These are phyloP conservation scores for Calonectria leucothoes DNA, from an alignment of 2,329 filamentous ascomycete genomes.

Conservation along the genomic window DNA sequence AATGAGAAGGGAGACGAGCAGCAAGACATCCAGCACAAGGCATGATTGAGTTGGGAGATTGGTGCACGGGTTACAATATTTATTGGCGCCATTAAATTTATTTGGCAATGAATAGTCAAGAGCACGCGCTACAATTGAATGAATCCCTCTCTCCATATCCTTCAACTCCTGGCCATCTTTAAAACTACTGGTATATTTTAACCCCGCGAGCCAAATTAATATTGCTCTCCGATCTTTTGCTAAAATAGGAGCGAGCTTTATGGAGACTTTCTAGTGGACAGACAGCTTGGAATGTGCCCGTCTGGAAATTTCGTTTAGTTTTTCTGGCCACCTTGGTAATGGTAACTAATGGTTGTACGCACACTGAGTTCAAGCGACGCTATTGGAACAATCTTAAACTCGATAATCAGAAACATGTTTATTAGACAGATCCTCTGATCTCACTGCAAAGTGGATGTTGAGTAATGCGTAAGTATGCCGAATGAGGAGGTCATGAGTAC, in stretches of 20 bases:
- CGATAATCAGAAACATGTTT: not conserved
- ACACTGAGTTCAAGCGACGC: slow-evolving; percentile 55
- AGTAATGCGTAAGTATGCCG: not conserved
- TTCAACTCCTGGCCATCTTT: not conserved
- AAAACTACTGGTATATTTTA: too few relatives aligned
- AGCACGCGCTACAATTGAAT: not conserved
- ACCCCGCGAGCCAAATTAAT: too few relatives aligned
- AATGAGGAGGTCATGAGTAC: too few relatives aligned
- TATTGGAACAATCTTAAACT: slow-evolving; percentile 44
- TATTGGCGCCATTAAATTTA: not conserved
- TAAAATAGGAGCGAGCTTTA: not conserved
- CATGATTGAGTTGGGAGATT: not conserved
- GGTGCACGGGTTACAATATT: not conserved
- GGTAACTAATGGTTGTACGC: slow-evolving; percentile 61
- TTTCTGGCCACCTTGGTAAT: slow-evolving; percentile 63
- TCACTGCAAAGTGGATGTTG: not conserved
- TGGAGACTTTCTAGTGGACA: not conserved
- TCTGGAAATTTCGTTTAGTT: not conserved
- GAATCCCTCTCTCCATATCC: not conserved
- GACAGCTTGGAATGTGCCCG: not conserved
- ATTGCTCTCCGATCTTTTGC: too few relatives aligned
- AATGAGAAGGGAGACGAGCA: slow-evolving; percentile 22
- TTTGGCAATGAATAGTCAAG: not conserved
- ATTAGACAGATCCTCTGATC: not conserved
- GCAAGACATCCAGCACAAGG: slow-evolving; percentile 4